Evolutionary conservation across 1,284 basidiomycete species (phyloP).

Genomic region (Papiliotrema terrestris): DNA sequence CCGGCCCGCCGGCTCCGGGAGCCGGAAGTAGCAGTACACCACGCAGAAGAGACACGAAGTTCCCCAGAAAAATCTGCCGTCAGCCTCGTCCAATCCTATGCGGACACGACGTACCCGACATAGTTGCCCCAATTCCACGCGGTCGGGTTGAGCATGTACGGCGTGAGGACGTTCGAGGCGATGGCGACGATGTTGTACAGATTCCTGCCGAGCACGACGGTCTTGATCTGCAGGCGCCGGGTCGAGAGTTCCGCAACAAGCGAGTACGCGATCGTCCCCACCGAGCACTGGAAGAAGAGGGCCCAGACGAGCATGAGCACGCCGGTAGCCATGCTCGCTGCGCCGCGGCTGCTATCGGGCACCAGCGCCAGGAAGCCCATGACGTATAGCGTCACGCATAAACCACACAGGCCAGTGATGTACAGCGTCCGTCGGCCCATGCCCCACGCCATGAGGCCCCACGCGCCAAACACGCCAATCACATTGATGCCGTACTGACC

Average conservation of each 20-base stretch:
- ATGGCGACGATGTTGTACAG: conserved; percentile 50
- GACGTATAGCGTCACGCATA: conserved; percentile 50
- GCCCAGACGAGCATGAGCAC: conserved; percentile 51
- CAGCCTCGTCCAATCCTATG: not conserved
- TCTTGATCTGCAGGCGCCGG: conserved; percentile 54
- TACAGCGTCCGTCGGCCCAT: conserved; percentile 51
- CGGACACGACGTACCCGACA: conserved; percentile 14
- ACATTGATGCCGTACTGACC: conserved; percentile 40
- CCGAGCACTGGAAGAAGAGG: conserved; percentile 43
- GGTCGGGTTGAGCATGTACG: conserved; percentile 52
- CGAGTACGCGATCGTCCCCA: conserved; percentile 42
- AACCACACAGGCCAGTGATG: conserved; percentile 50
- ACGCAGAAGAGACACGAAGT: conserved; percentile 40
- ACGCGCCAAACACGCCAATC: conserved; percentile 43
- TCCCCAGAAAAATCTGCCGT: conserved; percentile 31
- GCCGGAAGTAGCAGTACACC: conserved; percentile 45
- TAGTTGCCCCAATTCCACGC: conserved; percentile 51
- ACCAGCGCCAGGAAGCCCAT: conserved; percentile 53
- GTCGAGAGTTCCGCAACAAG: conserved; percentile 53
- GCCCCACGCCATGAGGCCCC: conserved; percentile 46
- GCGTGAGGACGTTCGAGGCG: conserved; percentile 45
- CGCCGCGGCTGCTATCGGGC: conserved; percentile 21
- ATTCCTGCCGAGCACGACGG: conserved; percentile 53
- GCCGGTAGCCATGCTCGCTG: conserved; percentile 47
- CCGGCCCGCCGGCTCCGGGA: conserved; percentile 49